These are phyloP conservation scores for Nicotiana tabacum DNA, from an alignment of 257 asterid species.

Conservation along the genomic window DNA sequence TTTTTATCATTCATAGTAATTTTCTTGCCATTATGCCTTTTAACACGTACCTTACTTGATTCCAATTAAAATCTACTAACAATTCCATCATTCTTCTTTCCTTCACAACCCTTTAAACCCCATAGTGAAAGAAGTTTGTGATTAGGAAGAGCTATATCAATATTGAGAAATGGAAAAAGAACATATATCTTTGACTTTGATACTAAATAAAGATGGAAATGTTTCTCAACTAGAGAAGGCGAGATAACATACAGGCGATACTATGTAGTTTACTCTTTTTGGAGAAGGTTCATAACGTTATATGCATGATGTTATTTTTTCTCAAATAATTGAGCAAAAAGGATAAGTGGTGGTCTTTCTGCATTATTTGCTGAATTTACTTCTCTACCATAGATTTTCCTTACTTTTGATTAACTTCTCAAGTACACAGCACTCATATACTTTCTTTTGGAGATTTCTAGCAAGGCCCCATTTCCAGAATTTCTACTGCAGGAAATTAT, in stretches of 20 bases:
- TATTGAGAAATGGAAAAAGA: not conserved
- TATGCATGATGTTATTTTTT: not conserved
- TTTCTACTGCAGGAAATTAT: not conserved
- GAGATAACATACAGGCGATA: not conserved
- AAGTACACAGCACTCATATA: not conserved
- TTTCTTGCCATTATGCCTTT: not conserved
- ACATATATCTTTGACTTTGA: not conserved
- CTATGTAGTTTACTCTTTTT: not conserved
- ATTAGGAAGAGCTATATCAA: not conserved
- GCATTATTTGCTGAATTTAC: not conserved
- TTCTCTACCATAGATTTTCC: not conserved
- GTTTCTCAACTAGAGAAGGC: not conserved
- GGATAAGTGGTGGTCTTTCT: too few relatives aligned
- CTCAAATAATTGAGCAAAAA: too few relatives aligned
- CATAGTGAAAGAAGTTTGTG: not conserved
- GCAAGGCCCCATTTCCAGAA: not conserved
- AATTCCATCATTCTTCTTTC: not conserved
- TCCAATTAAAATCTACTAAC: not conserved
- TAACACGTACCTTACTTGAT: not conserved
- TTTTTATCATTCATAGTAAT: not conserved
- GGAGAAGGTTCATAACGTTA: not conserved
- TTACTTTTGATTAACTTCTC: not conserved
- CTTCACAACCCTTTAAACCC: not conserved
- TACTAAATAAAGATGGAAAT: not conserved
- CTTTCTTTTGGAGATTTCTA: not conserved